phyloP scores from a whole-genome alignment of 2,329 filamentous ascomycete species.

The Xylariaceae sp. region DNA sequence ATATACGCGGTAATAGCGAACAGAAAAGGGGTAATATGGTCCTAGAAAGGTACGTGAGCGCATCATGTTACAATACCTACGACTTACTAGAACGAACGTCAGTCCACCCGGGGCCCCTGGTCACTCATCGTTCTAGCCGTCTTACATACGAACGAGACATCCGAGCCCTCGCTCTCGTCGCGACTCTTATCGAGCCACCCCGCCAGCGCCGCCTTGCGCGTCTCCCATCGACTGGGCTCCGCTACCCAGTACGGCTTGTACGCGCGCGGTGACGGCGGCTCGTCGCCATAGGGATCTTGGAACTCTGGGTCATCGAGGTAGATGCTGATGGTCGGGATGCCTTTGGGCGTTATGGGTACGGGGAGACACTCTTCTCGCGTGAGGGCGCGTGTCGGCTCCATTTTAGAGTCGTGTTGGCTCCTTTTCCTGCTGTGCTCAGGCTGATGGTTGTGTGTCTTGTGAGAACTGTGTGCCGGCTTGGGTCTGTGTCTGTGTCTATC shows the following conservation, averaged over 20 bases:
- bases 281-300: background rate
- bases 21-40: background rate
- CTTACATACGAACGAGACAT: constrained; percentile 19
- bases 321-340: background rate
- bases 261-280: background rate
- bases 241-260: too few species aligned
- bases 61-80: background rate
- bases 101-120: background rate
- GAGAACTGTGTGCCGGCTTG: background rate
- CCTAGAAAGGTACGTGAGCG: background rate
- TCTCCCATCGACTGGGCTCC: background rate
- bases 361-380: too few species aligned
- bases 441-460: background rate
- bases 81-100: constrained; percentile 6
- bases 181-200: background rate
- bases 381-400: too few species aligned
- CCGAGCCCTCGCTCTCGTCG: constrained; percentile 5
- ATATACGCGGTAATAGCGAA: background rate
- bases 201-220: background rate
- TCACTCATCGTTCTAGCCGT: constrained; percentile 6
- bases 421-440: background rate
- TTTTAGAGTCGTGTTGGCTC: too few species aligned
- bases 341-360: too few species aligned
- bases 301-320: background rate
- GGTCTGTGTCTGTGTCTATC: background rate